phyloP scores from a whole-genome alignment of 176 grass and related monocot genomes.

The Oryza officinalis region DNA sequence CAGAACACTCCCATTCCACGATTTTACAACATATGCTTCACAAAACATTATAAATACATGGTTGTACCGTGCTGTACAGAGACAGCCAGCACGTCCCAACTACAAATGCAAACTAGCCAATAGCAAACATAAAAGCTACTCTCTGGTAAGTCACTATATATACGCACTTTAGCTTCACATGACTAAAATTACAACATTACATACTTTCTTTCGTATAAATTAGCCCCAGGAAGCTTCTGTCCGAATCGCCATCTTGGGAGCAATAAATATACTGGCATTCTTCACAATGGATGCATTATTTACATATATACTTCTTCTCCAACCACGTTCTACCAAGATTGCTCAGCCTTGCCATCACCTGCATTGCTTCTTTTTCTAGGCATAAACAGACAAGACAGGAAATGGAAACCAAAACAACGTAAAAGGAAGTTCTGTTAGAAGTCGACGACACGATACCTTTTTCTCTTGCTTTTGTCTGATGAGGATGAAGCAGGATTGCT shows the following conservation, averaged over 20 bases:
- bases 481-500: constrained; percentile 70
- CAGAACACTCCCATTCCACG: background rate
- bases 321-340: constrained; percentile 38
- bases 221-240: background rate
- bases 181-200: constrained; percentile 39
- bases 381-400: constrained; percentile 26
- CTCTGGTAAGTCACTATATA: constrained; percentile 24
- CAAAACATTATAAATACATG: background rate
- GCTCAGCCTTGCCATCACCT: constrained; percentile 61
- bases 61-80: background rate
- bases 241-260: background rate
- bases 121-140: constrained; percentile 19
- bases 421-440: background rate
- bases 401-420: background rate
- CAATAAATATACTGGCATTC: constrained; percentile 40
- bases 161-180: constrained; percentile 5
- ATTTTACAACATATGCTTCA: background rate
- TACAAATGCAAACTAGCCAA: constrained; percentile 8
- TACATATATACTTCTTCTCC: constrained; percentile 16
- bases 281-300: constrained; percentile 25
- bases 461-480: constrained; percentile 85
- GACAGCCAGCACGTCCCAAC: background rate
- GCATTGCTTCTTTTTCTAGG: constrained; percentile 54
- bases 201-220: background rate
- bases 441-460: constrained; percentile 49